Evolutionary conservation across 257 asterid genomes (phyloP).

Genomic region (Forsythia suspensa): DNA sequence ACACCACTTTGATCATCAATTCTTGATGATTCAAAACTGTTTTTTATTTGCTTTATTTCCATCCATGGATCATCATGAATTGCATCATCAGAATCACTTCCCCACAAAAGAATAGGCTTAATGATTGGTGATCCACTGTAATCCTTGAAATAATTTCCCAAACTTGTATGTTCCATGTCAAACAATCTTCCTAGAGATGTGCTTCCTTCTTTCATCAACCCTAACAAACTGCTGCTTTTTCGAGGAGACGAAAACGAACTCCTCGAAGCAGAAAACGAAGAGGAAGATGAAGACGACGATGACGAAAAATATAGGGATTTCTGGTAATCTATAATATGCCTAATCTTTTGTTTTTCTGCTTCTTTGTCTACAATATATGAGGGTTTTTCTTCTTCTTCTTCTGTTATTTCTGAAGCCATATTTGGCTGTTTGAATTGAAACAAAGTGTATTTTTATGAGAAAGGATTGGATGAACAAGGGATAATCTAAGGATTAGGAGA

Average conservation of each 20-base stretch:
- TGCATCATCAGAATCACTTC: slow-evolving; percentile 36
- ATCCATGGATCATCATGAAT: slow-evolving; percentile 61
- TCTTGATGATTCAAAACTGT: slow-evolving; percentile 16
- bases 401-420: slow-evolving; percentile 59
- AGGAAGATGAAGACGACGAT: slow-evolving; percentile 21
- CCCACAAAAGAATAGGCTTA: slow-evolving; percentile 44
- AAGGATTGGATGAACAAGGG: not conserved
- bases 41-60: slow-evolving; percentile 20
- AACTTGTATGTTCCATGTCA: slow-evolving; percentile 45
- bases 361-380: slow-evolving; percentile 28
- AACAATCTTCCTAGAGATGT: slow-evolving; percentile 44
- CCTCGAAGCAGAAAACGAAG: slow-evolving; percentile 21
- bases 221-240: slow-evolving; percentile 31
- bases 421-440: not conserved
- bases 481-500: slow-evolving; percentile 14
- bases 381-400: slow-evolving; percentile 36
- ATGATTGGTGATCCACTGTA: slow-evolving; percentile 47
- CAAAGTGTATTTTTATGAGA: not conserved
- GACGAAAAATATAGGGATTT: slow-evolving; percentile 33
- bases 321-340: slow-evolving; percentile 48
- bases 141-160: slow-evolving; percentile 33
- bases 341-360: slow-evolving; percentile 38
- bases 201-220: slow-evolving; percentile 43
- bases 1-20: slow-evolving; percentile 17
- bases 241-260: slow-evolving; percentile 26